Base-by-base conservation (phyloP, 176 grass and related monocot species). In the Elaeis guineensis region DNA sequence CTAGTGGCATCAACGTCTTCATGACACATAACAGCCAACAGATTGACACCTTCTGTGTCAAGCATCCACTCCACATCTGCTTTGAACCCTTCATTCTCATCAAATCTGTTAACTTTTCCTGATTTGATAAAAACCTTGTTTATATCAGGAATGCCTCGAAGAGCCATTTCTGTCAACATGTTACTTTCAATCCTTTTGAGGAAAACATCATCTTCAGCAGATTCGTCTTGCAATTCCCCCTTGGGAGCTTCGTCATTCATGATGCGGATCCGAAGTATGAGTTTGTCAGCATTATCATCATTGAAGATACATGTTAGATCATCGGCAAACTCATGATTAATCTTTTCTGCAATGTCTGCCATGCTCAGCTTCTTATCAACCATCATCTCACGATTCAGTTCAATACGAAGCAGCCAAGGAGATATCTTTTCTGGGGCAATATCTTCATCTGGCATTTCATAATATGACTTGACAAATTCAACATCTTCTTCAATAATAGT, bases 321-420 rank as follows among this genome's bases (percentile, higher is more conserved):
- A 16, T 88, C 87, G 72, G 90, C 92, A 19, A 97, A 97, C 63
- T 91, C 92, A 69, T 85, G 87, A 79, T 91, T 97, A 19, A 97
- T 97, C 77, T 91, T 97, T 52, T 91, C 92, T 0, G 92, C 92
- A 61, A 97, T 97, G 69, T 91, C 84, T 63, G 84, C 92, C 92
- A 91, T 97, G 79, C 87, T 97, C 73, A 97, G 75, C 76, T 97
- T 97, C 81, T 97, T 97, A 78, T 92, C 93, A 67, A 97, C 84
- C 93, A 97, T 97, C 93, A 97, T 97, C 66, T 97, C 93, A 64
- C 87, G 84, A 53, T 97, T 97, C 29, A 97, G 81, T 59, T 92
- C 93, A 63, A 97, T 91, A 74, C 93, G 87, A 57, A 89, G 76
- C 66, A 97, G 57, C 93, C 93, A 92, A 14, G 93, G 87, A 54